phyloP scores from a whole-genome alignment of 108 stramenopile species.

The Nitzschia putrida region DNA sequence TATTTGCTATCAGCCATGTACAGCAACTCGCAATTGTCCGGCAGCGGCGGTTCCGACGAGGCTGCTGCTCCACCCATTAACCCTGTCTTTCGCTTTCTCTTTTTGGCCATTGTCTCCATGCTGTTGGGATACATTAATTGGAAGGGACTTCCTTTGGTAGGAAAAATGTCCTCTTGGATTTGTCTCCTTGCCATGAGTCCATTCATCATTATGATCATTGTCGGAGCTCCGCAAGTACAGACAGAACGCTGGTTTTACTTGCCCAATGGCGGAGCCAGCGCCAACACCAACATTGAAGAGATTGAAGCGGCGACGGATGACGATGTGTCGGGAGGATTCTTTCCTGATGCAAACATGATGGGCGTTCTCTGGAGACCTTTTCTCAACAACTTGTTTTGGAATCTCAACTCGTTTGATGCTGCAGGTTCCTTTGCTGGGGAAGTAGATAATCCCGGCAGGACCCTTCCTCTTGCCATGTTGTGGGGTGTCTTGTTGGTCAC shows the following conservation, averaged over 20 bases:
- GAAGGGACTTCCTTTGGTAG: conserved; percentile 86
- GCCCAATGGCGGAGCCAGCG: conserved; percentile 43
- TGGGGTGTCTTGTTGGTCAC: conserved; percentile 63
- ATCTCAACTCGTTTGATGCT: conserved; percentile 89
- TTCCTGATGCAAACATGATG: conserved; percentile 40
- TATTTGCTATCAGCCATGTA: conserved; percentile 57
- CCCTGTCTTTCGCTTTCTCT: conserved; percentile 41
- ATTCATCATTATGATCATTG: conserved; percentile 77
- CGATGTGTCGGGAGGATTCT: conserved; percentile 46
- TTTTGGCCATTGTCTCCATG: conserved; percentile 55
- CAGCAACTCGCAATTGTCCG: conserved; percentile 1
- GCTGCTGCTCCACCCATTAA: conserved; percentile 10
- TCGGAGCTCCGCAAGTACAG: conserved; percentile 73
- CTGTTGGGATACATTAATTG: conserved; percentile 80
- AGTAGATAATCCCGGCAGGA: conserved; percentile 69
- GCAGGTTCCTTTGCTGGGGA: conserved; percentile 88
- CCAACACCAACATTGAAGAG: not conserved
- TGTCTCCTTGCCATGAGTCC: conserved; percentile 89
- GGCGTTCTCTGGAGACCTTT: conserved; percentile 88
- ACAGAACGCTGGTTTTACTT: conserved; percentile 78
- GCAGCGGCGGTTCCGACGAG: conserved; percentile 27
- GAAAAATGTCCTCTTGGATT: conserved; percentile 77
- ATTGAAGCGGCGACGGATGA: conserved; percentile 24
- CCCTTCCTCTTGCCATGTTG: conserved; percentile 82
- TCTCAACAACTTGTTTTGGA: conserved; percentile 96